Base-by-base conservation (phyloP, 164 flowering plant species). In the Vitis vinifera region DNA sequence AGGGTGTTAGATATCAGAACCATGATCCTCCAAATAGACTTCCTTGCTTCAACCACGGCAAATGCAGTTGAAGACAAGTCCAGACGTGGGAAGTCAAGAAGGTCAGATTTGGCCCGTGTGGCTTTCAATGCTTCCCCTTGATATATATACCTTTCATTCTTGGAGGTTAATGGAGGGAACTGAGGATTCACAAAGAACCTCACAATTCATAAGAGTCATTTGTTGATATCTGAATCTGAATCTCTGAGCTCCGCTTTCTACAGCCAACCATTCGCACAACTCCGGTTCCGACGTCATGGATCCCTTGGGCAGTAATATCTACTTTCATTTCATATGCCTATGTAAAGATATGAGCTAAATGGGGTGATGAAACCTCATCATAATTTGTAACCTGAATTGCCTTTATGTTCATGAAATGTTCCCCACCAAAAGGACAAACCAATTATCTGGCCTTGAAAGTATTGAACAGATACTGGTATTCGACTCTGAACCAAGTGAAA, bases 251-350 rank as follows among this genome's bases (percentile, higher is more conserved):
- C 30, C 80, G 37, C 63, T 51, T 10, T 68, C 79, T 79, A 64
- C 97, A 92, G 30, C 92, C 97, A 2, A 86, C 76, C 94, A 89
- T 85, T 72, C 93, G 89, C 52, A 90, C 61, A 15, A 27, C 37
- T 67, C 94, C 97, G 3, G 84, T 83, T 75, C 71, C 66, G 51
- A 72, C 30, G 76, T 89, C 83, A 74, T 87, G 90, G 50, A 81
- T 72, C 44, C 93, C 97, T 80, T 92, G 94, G 4, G 93, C 93
- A 29, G 77, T 70, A 59, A 92, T 79, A 13, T 70, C 66, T 27
- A 74, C 27, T 3, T 2, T 51, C 12, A 15, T 56, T 19, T 30
- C n/a, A 27, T 51, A 4, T 52, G 10, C 2, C 9, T n/a, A 62
- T 10, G 51, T 13, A 52, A 31, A 15, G 84, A 71, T 31, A 71